Evolutionary conservation across 345 rosid genomes (phyloP).

Genomic region (Abelmoschus esculentus): DNA sequence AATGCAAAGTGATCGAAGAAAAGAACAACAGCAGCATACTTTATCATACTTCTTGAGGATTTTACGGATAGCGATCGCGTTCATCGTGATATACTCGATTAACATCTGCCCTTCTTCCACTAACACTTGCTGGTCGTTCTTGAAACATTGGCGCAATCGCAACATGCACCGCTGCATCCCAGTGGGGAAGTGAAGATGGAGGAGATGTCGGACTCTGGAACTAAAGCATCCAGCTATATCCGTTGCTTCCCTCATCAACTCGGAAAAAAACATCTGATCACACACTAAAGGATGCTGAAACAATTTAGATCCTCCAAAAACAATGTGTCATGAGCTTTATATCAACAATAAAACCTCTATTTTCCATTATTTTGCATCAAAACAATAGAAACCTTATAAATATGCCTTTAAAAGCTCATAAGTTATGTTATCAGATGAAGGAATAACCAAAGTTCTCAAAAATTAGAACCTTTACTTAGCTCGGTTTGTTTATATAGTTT

Average conservation of each 20-base stretch:
- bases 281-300: conserved; percentile 43
- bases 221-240: conserved; percentile 76
- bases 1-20: neutral
- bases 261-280: conserved; percentile 75
- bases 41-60: conserved; percentile 94
- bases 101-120: conserved; percentile 64
- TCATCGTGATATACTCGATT: conserved; percentile 77
- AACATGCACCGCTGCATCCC: conserved; percentile 63
- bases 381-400: neutral
- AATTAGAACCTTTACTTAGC: neutral
- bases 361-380: neutral
- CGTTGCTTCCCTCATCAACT: conserved; percentile 76
- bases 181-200: conserved; percentile 62
- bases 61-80: conserved; percentile 77
- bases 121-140: conserved; percentile 44
- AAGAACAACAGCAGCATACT: conserved; percentile 27
- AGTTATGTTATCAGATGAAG: neutral
- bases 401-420: neutral
- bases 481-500: neutral
- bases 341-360: neutral
- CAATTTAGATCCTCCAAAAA: neutral
- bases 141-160: conserved; percentile 54
- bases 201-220: conserved; percentile 70
- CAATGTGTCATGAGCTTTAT: neutral
- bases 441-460: neutral